Percentiles rank a stretch among this genome's conserved stretches.
Conservation (phyloP, 257 asterid species). For the Petunia secreta region DNA sequence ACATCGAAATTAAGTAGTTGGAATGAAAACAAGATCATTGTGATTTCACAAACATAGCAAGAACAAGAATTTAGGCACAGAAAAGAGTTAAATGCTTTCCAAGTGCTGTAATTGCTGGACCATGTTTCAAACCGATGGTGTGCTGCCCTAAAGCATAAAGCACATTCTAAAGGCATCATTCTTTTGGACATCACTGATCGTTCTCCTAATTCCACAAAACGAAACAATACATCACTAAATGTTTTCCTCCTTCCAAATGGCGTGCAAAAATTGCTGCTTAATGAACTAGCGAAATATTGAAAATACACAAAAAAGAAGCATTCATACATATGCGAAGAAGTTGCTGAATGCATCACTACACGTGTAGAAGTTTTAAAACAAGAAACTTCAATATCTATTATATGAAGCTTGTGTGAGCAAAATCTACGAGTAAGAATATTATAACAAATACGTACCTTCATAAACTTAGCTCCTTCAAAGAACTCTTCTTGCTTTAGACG, state of each 20-base stretch:
- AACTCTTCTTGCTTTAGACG: slow-evolving; percentile 86
- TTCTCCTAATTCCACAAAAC: slow-evolving; percentile 6
- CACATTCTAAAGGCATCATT: not conserved
- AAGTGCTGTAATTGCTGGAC: slow-evolving; percentile 8
- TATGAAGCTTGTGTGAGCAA: slow-evolving; percentile 11
- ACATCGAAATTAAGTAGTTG: slow-evolving; percentile 3
- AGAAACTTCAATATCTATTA: not conserved
- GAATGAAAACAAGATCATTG: not conserved
- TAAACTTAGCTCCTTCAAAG: slow-evolving; percentile 78
- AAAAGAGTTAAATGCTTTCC: not conserved
- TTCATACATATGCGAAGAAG: not conserved
- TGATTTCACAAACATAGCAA: not conserved
- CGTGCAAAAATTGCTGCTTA: not conserved
- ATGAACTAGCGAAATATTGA: not conserved
- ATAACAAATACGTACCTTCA: slow-evolving; percentile 60
- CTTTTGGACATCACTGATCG: not conserved
- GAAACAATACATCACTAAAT: not conserved
- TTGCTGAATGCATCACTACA: slow-evolving; percentile 11
- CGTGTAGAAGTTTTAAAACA: not conserved
- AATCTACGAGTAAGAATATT: not conserved
- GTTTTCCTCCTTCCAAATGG: not conserved
- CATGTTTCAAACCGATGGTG: slow-evolving; percentile 16
- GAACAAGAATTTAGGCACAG: slow-evolving; percentile 2
- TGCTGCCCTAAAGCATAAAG: not conserved
- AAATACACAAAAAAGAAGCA: not conserved